These are phyloP conservation scores for Termitomyces sp. DNA, from an alignment of 1,284 basidiomycete species.

Conservation along the genomic window DNA sequence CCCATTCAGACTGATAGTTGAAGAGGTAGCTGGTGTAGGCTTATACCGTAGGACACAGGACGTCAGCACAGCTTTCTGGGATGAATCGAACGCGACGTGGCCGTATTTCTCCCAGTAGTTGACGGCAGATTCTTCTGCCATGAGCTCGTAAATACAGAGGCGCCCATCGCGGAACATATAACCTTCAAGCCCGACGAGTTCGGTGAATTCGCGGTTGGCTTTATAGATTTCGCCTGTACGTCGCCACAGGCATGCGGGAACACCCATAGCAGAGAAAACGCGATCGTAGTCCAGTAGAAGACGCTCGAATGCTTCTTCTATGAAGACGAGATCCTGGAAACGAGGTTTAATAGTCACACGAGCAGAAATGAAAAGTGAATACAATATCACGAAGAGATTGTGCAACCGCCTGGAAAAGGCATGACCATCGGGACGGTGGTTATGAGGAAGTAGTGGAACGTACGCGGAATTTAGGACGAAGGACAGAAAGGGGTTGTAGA, in stretches of 20 bases:
- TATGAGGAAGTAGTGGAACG: conserved; percentile 14
- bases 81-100: conserved; percentile 87
- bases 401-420: conserved; percentile 65
- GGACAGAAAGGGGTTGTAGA: conserved; percentile 81
- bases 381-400: conserved; percentile 86
- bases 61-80: conserved; percentile 88
- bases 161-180: conserved; percentile 84
- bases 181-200: conserved; percentile 80
- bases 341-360: not conserved
- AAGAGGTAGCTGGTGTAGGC: conserved; percentile 29
- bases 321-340: conserved; percentile 85
- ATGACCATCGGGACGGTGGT: conserved; percentile 1
- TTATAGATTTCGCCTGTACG: conserved; percentile 98
- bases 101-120: conserved; percentile 99
- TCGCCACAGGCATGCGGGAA: conserved; percentile 95
- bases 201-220: conserved; percentile 92
- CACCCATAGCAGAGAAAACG: conserved; percentile 92
- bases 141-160: conserved; percentile 94
- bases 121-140: conserved; percentile 94
- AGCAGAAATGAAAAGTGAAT: conserved; percentile 19
- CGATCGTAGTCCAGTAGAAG: conserved; percentile 94
- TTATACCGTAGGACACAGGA: conserved; percentile 87
- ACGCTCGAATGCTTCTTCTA: conserved; percentile 96
- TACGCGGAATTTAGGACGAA: conserved; percentile 91
- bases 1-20: not conserved